Percentiles rank a stretch among this genome's conserved stretches.
Conservation (phyloP, 2,329 filamentous ascomycete genomes). For the Cladophialophora chaetospira region DNA sequence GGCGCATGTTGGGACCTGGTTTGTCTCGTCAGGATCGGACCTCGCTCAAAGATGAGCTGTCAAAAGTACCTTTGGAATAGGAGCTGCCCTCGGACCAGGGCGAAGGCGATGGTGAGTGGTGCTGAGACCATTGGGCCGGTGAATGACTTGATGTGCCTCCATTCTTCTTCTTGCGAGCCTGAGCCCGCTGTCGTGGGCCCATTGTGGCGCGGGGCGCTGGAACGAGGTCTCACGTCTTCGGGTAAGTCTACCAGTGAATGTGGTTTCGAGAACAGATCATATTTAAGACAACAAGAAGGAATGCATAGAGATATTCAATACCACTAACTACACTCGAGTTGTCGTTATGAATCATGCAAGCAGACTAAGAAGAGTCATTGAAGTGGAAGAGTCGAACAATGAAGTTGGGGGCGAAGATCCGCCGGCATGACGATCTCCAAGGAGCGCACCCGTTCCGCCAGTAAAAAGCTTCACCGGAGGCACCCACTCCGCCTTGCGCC, state of each 20-base stretch:
- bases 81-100: constrained; percentile 24
- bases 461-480: background rate
- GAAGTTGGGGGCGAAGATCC: background rate
- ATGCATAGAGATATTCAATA: background rate
- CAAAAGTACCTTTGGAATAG: constrained; percentile 15
- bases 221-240: background rate
- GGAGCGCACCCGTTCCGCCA: background rate
- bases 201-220: constrained; percentile 20
- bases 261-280: background rate
- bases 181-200: constrained; percentile 31
- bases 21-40: constrained; percentile 12
- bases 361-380: background rate
- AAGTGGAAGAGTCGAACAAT: background rate
- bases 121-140: constrained; percentile 17
- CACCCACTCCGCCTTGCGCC: no score
- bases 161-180: constrained; percentile 26
- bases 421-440: background rate
- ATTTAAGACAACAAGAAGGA: background rate
- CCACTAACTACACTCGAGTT: background rate
- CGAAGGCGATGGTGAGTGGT: constrained; percentile 13
- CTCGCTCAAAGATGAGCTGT: background rate
- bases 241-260: background rate
- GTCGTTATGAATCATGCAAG: background rate
- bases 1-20: constrained; percentile 16
- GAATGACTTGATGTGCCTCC: constrained; percentile 18